These are phyloP conservation scores for Saccharomyces hybrid DNA, from an alignment of 1,139 yeast genomes.

Conservation along the genomic window DNA sequence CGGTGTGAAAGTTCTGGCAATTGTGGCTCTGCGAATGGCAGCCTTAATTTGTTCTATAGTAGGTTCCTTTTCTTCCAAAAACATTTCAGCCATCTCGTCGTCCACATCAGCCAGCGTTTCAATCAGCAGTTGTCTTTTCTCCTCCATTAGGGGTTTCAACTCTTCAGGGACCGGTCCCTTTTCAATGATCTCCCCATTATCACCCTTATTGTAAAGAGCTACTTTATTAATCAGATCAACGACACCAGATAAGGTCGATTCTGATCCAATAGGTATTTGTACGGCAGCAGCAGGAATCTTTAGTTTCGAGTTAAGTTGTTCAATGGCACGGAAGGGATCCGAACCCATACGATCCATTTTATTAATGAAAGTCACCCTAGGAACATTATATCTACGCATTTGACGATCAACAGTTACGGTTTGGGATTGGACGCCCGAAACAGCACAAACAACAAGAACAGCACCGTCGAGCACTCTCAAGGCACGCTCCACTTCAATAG, in stretches of 20 bases:
- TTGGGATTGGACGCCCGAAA: constrained; percentile 95
- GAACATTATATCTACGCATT: constrained; percentile 97
- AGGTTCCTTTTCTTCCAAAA: constrained; percentile 84
- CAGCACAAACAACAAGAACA: constrained; percentile 95
- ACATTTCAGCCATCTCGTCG: constrained; percentile 91
- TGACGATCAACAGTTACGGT: constrained; percentile 98
- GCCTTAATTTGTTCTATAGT: constrained; percentile 69
- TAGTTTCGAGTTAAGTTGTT: constrained; percentile 77
- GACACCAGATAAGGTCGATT: constrained; percentile 74
- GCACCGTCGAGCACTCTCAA: constrained; percentile 96
- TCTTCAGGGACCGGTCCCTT: constrained; percentile 67
- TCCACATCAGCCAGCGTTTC: constrained; percentile 97
- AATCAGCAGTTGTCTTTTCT: constrained; percentile 72
- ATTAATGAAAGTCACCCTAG: constrained; percentile 90
- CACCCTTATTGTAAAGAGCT: constrained; percentile 82
- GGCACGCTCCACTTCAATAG: constrained; percentile 97
- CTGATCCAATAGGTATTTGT: constrained; percentile 95
- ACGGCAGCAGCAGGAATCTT: constrained; percentile 95
- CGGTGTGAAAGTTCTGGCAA: constrained; percentile 94
- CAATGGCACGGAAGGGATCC: constrained; percentile 90
- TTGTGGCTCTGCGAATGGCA: constrained; percentile 94
- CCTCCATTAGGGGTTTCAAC: constrained; percentile 66
- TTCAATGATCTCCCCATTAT: constrained; percentile 74
- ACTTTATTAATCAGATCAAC: constrained; percentile 85
- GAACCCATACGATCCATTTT: constrained; percentile 99